Evolutionary conservation across 208 protist species (phyloP), one percentile per base, ranked within the genome.

Genomic region (Leishmania major): DNA sequence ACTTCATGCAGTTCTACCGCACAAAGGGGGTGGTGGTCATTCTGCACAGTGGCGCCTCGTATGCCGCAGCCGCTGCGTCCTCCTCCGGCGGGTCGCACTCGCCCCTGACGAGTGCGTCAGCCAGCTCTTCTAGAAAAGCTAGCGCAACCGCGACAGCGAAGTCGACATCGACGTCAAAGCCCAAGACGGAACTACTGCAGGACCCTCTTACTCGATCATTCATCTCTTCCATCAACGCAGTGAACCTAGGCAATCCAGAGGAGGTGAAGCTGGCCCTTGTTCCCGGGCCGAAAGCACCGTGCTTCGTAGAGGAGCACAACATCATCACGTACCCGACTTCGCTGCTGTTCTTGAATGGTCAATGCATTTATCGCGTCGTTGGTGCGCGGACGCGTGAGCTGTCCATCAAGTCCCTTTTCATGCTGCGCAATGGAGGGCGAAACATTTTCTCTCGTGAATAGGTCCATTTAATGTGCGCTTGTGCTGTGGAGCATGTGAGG

Each of bases 351-450:
- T 51, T 95, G 40, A 77, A 97, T 74, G 91, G 90, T 5, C 84
- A 90, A 77, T 97, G 85, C 64, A 87, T 96, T 15, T 87, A 95
- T 55, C 88, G 91, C 35, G 87, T 90, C 59, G 89, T 94, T 7
- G 94, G 94, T 6, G 92, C 91, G 0, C 85, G 92, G 1, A 87
- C 90, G 13, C 82, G 89, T 2, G 94, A 97, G 82, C 76, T 96
- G 70, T 94, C 92, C 19, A 96, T 96, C 66, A 97, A 97, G 86
- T 92, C 91, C 8, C 82, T 96, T 2, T 95, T 97, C 67, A 93
- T 94, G 84, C 84, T 97, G 66, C 91, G 94, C 28, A 97, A 97
- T 79, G 88, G 77, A 37, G 81, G 82, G 1, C 82, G 92, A 3
- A 93, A 95, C 70, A 89, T 97, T 55, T 94, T 97, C 76, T 92